Conservation (phyloP, 2,329 filamentous ascomycete species). For the Trichoderma arundinaceum region DNA sequence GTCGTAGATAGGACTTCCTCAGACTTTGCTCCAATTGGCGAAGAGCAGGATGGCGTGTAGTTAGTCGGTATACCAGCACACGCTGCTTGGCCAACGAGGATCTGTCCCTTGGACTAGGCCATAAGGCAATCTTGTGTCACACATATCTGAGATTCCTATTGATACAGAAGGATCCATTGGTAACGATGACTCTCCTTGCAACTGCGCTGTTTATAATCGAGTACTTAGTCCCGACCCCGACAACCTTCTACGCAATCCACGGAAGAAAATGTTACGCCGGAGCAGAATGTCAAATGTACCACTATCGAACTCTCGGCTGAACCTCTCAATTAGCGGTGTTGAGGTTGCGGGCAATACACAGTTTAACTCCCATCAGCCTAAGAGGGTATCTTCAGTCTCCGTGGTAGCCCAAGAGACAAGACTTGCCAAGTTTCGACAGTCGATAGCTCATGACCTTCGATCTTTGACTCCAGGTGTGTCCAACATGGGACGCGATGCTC, state of each 20-base stretch:
- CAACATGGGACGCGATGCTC: slow-evolving; percentile 47
- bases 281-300: slow-evolving; percentile 49
- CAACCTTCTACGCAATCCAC: slow-evolving; percentile 73
- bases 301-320: slow-evolving; percentile 37
- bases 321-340: slow-evolving; percentile 35
- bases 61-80: slow-evolving; percentile 46
- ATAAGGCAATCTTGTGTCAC: slow-evolving; percentile 47
- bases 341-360: slow-evolving; percentile 44
- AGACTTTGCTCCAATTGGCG: slow-evolving; percentile 51
- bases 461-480: slow-evolving; percentile 46
- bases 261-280: slow-evolving; percentile 65
- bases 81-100: slow-evolving; percentile 62
- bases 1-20: slow-evolving; percentile 40
- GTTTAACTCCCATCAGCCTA: slow-evolving; percentile 63
- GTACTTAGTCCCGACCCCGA: slow-evolving; percentile 58
- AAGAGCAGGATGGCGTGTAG: slow-evolving; percentile 46
- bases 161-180: slow-evolving; percentile 42
- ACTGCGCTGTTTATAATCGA: slow-evolving; percentile 44
- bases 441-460: slow-evolving; percentile 66
- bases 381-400: slow-evolving; percentile 52
- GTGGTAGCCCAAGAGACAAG: slow-evolving; percentile 59
- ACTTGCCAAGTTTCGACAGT: slow-evolving; percentile 71
- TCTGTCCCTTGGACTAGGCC: slow-evolving; percentile 60
- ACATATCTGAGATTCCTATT: slow-evolving; percentile 38
- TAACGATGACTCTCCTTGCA: slow-evolving; percentile 51